A percentile compares a stretch with the other conserved stretches of the same genome.
These are phyloP conservation scores for Scutellaria baicalensis DNA, from an alignment of 257 asterid genomes.

Conservation along the genomic window DNA sequence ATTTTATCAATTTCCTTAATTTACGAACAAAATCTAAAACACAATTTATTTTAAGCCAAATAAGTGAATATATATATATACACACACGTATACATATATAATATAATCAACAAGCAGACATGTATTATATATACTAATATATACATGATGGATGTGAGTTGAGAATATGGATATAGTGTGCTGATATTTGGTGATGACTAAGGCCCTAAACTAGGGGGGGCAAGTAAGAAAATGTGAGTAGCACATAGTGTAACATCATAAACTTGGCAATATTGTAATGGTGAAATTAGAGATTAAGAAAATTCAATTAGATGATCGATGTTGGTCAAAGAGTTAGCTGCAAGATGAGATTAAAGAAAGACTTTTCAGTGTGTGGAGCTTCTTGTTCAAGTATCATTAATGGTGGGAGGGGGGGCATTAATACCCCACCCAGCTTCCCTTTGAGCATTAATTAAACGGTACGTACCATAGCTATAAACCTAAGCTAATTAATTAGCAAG, in stretches of 20 bases:
- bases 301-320: constrained; percentile 28
- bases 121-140: no score
- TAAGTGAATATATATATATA: no score
- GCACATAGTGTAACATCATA: not conserved
- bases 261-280: not conserved
- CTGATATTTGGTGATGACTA: constrained; percentile 12
- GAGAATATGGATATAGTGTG: not conserved
- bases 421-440: constrained; percentile 9
- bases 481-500: no score
- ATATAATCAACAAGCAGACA: not conserved
- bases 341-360: constrained; percentile 32
- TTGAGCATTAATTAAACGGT: no score
- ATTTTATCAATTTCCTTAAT: no score
- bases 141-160: not conserved
- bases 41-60: no score
- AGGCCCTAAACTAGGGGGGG: not conserved
- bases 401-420: constrained; percentile 15
- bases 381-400: constrained; percentile 40
- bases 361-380: constrained; percentile 34
- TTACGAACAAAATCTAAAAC: no score
- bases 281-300: no score
- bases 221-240: not conserved
- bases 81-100: no score
- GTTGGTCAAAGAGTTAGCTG: constrained; percentile 93
- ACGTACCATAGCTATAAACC: no score